Base-by-base conservation (phyloP, 2,329 filamentous ascomycete species). In the Fusarium buharicum region DNA sequence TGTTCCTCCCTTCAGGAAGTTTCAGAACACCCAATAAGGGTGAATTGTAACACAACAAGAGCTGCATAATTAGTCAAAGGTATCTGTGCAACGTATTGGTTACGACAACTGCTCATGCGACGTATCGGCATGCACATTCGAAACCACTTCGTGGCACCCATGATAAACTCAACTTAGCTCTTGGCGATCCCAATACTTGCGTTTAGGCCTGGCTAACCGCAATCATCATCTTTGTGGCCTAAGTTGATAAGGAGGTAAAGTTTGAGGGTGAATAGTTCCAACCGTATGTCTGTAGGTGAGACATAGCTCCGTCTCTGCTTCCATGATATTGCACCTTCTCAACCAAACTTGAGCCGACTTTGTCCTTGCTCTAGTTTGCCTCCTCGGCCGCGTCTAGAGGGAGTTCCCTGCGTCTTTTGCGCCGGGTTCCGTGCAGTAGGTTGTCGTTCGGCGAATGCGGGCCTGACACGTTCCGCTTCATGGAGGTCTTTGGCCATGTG, bases 401-500 rank as follows among this genome's bases (percentile, higher is more conserved):
- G 70, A 70, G 75, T 70, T 72, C 74, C 71, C 55, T 73, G 70
- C 58, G 70, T 65, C 59, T 72, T 74, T 51, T 65, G 60, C 50
- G 54, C 53, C 31, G 66, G 54, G 66, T 58, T 76, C 70, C 70
- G 72, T 61, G 69, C 73, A 66, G 72, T 55, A 61, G 67, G 62
- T 63, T 69, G 60, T 55, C 73, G 73, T 50, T 75, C 76, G 64
- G 72, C 81, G 74, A 82, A 80, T 79, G 75, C 70, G 58, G 74
- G 70, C 55, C 66, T 79, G 75, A 77, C 81, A 81, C 82, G 82
- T 77, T 90, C 84, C 54, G 82, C 76, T 3, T 87, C 84, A 64
- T 93, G 89, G 27, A 99, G 82, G 68, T 94, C 90, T 77, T 91
- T 92, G 40, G 95, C 95, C 77, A 97, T 90, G 77, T 99, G 95